These are phyloP conservation scores for Biscogniauxia sp. DNA, from an alignment of 2,329 filamentous ascomycete genomes.

Conservation along the genomic window DNA sequence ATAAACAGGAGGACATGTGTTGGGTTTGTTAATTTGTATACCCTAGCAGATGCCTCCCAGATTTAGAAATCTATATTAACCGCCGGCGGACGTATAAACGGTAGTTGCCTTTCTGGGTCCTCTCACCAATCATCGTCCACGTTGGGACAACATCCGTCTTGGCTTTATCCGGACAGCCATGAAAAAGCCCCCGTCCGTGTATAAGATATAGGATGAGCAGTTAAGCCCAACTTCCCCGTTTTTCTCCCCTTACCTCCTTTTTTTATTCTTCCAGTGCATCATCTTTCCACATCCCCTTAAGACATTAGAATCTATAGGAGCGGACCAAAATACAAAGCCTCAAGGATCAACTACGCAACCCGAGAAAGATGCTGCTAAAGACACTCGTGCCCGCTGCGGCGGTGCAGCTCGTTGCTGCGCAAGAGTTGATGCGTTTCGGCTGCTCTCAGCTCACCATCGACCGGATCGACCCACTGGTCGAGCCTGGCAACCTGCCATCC, in stretches of 20 bases:
- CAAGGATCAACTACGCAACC: slow-evolving; percentile 4
- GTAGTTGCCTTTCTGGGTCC: slow-evolving; percentile 23
- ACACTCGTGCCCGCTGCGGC: slow-evolving; percentile 27
- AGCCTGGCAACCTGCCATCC: slow-evolving; percentile 31
- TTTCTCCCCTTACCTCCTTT: slow-evolving; percentile 4
- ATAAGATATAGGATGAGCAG: slow-evolving; percentile 18
- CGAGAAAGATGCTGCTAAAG: slow-evolving; percentile 31
- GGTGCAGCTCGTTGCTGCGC: slow-evolving; percentile 29
- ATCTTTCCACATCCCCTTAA: neutral
- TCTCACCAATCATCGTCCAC: slow-evolving; percentile 25
- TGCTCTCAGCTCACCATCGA: slow-evolving; percentile 37
- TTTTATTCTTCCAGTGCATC: slow-evolving; percentile 10
- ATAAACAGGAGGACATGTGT: slow-evolving; percentile 20
- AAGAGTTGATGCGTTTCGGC: slow-evolving; percentile 37
- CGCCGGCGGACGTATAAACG: slow-evolving; percentile 26
- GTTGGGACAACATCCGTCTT: slow-evolving; percentile 23
- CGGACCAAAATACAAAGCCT: neutral
- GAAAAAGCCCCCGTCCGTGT: slow-evolving; percentile 12
- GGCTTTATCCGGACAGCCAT: slow-evolving; percentile 28
- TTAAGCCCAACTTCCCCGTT: slow-evolving; percentile 5
- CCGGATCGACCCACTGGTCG: slow-evolving; percentile 31
- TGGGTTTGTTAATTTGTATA: slow-evolving; percentile 27
- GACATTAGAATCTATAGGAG: neutral
- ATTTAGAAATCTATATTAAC: slow-evolving; percentile 28
- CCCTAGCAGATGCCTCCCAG: slow-evolving; percentile 26